Evolutionary conservation across 345 rosid species (phyloP), one percentile per base, ranked within the genome.

Genomic region (Citrus hindsii): DNA sequence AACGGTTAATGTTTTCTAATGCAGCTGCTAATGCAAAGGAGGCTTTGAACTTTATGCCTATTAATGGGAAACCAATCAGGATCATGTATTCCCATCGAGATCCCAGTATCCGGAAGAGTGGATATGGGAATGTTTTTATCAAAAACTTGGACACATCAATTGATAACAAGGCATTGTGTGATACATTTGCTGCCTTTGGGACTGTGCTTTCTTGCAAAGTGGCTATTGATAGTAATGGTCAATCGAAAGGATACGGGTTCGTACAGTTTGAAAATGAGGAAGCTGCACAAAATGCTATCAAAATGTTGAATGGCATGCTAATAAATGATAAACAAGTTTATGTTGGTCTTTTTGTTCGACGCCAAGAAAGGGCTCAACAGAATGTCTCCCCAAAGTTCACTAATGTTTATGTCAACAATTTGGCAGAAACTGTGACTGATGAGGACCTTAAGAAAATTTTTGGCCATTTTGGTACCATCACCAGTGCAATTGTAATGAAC

Each of bases 71-170:
- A 37, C 90, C 94, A 4, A 89, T 90, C 19, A 80, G 97, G 84
- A 89, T 90, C 59, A 92, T 92, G 97, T 87, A 80, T 71, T 92
- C 93, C 32, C 87, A 90, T 69, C 87, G 94, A 38, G 97, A 92
- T 84, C 94, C 94, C 9, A 88, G 88, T 55, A 79, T 83, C 8
- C 79, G 97, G 53, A 82, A 82, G 67, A 91, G 91, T 76, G 94
- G 97, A 8, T 79, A 83, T 82, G 97, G 84, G 24, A 92, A 92
- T 25, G 85, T 92, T n/a, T 92, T 89, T 66, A 88, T 92, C 83
- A 92, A 92, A 86, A 92, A 92, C 80, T 86, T 92, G n/a, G 92
- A 89, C 46, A 18, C 79, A 4, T 65, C 89, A 0, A 82, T 92
- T 13, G 93, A 90, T 76, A 87, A 88, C 88, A 92, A 88, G 76